phyloP scores from a whole-genome alignment of 352 stramenopile species.

The Pythium aphanidermatum region DNA sequence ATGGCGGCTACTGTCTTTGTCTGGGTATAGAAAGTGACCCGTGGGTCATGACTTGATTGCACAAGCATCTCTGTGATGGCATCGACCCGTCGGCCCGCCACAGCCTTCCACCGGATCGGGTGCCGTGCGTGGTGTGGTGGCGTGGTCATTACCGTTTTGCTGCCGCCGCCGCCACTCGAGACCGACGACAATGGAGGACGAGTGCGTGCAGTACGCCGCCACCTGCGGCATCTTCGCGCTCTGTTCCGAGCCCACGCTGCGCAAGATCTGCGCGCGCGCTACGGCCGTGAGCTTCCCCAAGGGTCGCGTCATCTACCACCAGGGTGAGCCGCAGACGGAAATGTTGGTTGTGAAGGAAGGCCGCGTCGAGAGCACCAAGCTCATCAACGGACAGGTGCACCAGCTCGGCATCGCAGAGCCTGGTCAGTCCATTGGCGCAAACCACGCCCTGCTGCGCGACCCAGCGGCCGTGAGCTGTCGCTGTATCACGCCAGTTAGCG shows the following conservation, averaged over 20 bases:
- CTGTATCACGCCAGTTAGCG: slow-evolving; percentile 74
- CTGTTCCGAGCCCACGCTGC: slow-evolving; percentile 76
- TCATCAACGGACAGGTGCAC: slow-evolving; percentile 83
- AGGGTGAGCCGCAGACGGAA: slow-evolving; percentile 76
- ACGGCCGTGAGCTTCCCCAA: slow-evolving; percentile 61
- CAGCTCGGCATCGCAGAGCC: slow-evolving; percentile 39
- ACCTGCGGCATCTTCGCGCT: slow-evolving; percentile 75
- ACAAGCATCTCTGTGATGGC: slow-evolving; percentile 10
- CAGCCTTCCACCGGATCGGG: slow-evolving; percentile 15
- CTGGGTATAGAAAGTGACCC: too few species aligned
- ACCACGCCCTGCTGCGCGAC: slow-evolving; percentile 79
- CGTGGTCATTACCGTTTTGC: slow-evolving; percentile 7
- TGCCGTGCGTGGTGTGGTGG: slow-evolving; percentile 13
- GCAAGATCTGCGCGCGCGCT: slow-evolving; percentile 64
- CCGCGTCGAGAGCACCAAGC: slow-evolving; percentile 65
- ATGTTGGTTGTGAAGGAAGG: slow-evolving; percentile 70
- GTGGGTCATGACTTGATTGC: slow-evolving; percentile 16
- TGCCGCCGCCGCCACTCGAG: neutral
- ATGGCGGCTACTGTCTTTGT: too few species aligned
- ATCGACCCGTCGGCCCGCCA: slow-evolving; percentile 8
- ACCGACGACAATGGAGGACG: slow-evolving; percentile 37
- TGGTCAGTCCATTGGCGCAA: slow-evolving; percentile 65
- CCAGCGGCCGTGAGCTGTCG: slow-evolving; percentile 68
- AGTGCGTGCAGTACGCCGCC: slow-evolving; percentile 58
- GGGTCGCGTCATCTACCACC: slow-evolving; percentile 69